These are phyloP conservation scores for Leucogyrophana mollusca DNA, from an alignment of 768 basidiomycete genomes.

Conservation along the genomic window DNA sequence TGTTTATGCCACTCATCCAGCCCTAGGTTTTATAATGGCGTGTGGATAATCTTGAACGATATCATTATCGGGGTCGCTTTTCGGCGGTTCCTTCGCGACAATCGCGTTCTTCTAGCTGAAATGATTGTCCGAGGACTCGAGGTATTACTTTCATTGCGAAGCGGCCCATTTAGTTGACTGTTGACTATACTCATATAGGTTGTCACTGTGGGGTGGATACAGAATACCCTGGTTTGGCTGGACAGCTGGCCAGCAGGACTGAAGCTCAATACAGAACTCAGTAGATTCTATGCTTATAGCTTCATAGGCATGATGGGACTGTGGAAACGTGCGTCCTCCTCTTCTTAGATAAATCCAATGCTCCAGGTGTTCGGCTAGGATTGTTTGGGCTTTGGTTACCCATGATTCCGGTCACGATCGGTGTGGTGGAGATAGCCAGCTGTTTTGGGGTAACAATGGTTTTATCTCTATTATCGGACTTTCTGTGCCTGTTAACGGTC, in stretches of 20 bases:
- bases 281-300: slow-evolving; percentile 73
- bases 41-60: slow-evolving; percentile 93
- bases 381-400: slow-evolving; percentile 23
- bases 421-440: slow-evolving; percentile 36
- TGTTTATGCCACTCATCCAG: neutral
- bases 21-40: slow-evolving; percentile 80
- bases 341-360: slow-evolving; percentile 6
- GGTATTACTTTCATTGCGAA: slow-evolving; percentile 31
- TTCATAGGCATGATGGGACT: slow-evolving; percentile 62
- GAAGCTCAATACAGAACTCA: slow-evolving; percentile 95
- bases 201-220: slow-evolving; percentile 35
- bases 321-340: slow-evolving; percentile 66
- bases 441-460: slow-evolving; percentile 60
- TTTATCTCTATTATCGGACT: slow-evolving; percentile 64
- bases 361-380: slow-evolving; percentile 23
- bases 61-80: slow-evolving; percentile 78
- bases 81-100: slow-evolving; percentile 69
- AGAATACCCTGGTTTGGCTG: slow-evolving; percentile 70
- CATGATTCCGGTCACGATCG: slow-evolving; percentile 29
- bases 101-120: slow-evolving; percentile 47
- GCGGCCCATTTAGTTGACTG: neutral
- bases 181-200: slow-evolving; percentile 11
- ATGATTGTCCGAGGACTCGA: slow-evolving; percentile 35
- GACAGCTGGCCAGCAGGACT: slow-evolving; percentile 95
- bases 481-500: slow-evolving; percentile 61